phyloP scores from a whole-genome alignment of 164 flowering plant genomes.

The Brasenia schreberi region DNA sequence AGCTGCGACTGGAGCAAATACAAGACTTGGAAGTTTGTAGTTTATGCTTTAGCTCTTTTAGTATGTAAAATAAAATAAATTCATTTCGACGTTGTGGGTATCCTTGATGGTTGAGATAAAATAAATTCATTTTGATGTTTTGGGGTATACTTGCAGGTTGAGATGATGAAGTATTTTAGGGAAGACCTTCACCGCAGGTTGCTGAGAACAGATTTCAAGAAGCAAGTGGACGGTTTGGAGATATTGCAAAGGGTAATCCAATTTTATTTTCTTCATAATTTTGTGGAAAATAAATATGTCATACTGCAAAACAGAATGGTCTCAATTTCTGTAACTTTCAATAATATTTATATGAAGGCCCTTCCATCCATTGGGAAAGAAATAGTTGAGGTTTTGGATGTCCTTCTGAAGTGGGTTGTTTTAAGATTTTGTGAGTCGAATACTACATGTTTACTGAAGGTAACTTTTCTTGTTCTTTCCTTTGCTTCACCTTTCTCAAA shows the following conservation, averaged over 20 bases:
- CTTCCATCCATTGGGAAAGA: conserved; percentile 71
- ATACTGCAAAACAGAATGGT: not conserved
- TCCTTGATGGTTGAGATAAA: conserved; percentile 65
- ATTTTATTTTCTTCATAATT: not conserved
- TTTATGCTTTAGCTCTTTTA: not conserved
- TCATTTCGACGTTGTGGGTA: not conserved
- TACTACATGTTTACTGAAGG: conserved; percentile 96
- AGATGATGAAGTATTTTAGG: conserved; percentile 72
- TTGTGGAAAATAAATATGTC: not conserved
- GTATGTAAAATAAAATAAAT: not conserved
- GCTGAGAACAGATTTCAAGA: conserved; percentile 79
- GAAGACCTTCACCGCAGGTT: conserved; percentile 82
- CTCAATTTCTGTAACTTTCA: not conserved
- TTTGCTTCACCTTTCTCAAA: not conserved
- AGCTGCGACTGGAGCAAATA: conserved; percentile 79
- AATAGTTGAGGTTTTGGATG: conserved; percentile 69
- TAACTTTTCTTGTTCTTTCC: conserved; percentile 7
- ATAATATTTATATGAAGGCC: conserved; percentile 29
- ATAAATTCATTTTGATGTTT: conserved; percentile 12
- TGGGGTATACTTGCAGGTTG: conserved; percentile 35
- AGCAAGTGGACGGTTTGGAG: conserved; percentile 95
- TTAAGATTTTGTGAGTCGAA: conserved; percentile 94
- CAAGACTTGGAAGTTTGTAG: conserved; percentile 89
- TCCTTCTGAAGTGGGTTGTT: conserved; percentile 87
- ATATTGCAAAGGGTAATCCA: conserved; percentile 73